Conservation (phyloP, 805 yeast species). For the Tetrapisispora namnaoensis region DNA sequence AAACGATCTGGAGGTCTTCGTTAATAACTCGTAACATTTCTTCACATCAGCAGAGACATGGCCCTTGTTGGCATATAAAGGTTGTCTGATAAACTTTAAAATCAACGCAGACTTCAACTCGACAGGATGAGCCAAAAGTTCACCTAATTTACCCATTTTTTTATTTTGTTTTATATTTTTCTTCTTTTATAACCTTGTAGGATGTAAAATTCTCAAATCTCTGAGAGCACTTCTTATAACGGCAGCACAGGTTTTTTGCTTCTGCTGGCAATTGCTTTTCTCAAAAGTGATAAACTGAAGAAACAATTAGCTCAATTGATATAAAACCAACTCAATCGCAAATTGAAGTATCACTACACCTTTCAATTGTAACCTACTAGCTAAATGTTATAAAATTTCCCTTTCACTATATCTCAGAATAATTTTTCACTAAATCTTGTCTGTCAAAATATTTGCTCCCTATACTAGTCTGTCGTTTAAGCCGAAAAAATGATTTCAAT, state of each 20-base stretch:
- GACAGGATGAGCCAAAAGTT: constrained; percentile 56
- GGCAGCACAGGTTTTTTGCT: too few species aligned
- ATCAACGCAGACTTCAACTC: constrained; percentile 65
- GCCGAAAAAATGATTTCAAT: not conserved
- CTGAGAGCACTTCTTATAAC: not conserved
- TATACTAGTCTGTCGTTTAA: not conserved
- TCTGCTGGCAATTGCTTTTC: too few species aligned
- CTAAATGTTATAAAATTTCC: too few species aligned
- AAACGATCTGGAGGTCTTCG: constrained; percentile 77
- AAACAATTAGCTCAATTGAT: too few species aligned
- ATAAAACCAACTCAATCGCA: too few species aligned
- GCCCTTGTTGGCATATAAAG: not conserved
- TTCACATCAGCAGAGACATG: constrained; percentile 27
- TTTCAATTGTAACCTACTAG: too few species aligned
- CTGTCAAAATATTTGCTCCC: not conserved
- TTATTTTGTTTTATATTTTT: constrained; percentile 2
- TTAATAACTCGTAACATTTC: constrained; percentile 60
- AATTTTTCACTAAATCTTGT: too few species aligned
- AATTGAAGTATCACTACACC: too few species aligned
- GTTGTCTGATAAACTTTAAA: constrained; percentile 40
- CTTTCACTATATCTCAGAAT: too few species aligned
- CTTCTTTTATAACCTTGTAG: too few species aligned
- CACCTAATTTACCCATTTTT: constrained; percentile 49
- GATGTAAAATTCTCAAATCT: too few species aligned
- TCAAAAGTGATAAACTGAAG: too few species aligned